Evolutionary conservation across 306 rosid genomes (phyloP).

Genomic region (Castanea crenata): DNA sequence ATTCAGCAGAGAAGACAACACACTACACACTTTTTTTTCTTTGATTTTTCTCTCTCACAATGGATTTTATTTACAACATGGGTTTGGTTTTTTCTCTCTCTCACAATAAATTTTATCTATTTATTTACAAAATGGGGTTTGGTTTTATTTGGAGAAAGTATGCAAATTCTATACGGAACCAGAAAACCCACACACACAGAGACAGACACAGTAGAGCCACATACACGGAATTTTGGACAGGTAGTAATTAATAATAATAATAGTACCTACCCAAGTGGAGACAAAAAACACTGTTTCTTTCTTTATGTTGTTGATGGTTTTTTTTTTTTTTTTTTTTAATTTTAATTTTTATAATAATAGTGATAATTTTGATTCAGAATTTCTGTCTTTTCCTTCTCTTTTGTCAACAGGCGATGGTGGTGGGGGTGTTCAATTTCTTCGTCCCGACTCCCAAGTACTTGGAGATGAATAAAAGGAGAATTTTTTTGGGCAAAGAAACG

Average conservation of each 20-base stretch:
- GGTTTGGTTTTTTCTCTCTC: not conserved
- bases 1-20: constrained; percentile 1
- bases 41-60: not conserved
- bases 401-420: not conserved
- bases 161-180: not conserved
- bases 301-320: too few species aligned
- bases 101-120: not conserved
- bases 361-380: not conserved
- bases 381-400: not conserved
- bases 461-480: not conserved
- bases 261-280: not conserved
- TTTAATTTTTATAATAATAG: too few species aligned
- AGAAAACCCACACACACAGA: not conserved
- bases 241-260: not conserved
- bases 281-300: too few species aligned
- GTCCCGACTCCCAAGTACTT: not conserved
- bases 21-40: constrained; percentile 3
- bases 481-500: too few species aligned
- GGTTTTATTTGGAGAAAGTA: not conserved
- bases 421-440: not conserved
- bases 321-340: too few species aligned
- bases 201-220: not conserved
- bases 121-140: not conserved
- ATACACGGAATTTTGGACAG: not conserved
- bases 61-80: not conserved